Percentiles rank a stretch among this genome's conserved stretches.
phyloP scores from a whole-genome alignment of 179 eudicot species.

The Sideroxylon spinosum region DNA sequence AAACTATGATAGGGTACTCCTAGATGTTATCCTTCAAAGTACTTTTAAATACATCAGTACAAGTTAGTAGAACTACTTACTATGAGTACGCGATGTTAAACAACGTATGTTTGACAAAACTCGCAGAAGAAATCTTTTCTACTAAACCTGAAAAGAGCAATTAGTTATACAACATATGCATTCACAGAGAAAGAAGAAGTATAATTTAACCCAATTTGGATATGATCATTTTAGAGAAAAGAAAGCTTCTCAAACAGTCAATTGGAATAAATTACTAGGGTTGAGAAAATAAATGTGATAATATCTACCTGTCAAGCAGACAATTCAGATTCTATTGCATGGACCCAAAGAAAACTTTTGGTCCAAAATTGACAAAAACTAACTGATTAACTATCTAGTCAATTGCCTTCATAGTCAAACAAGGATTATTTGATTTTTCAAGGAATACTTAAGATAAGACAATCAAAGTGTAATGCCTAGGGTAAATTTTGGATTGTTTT shows the following conservation, averaged over 20 bases:
- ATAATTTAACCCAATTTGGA: neutral
- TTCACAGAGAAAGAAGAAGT: neutral
- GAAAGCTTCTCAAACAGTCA: conserved; percentile 6
- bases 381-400: no score
- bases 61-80: conserved; percentile 57
- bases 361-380: neutral
- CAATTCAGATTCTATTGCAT: neutral
- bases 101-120: conserved; percentile 53
- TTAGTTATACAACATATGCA: conserved; percentile 6
- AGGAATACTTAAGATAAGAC: neutral
- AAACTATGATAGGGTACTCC: neutral
- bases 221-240: neutral
- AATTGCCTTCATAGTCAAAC: conserved; percentile 1
- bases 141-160: conserved; percentile 47
- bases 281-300: neutral
- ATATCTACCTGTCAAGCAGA: neutral
- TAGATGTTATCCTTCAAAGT: neutral
- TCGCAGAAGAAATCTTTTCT: conserved; percentile 60
- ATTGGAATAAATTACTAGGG: neutral
- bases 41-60: neutral
- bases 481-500: neutral
- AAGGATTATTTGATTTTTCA: neutral
- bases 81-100: conserved; percentile 77
- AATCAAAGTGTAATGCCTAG: neutral
- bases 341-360: neutral